phyloP scores from a whole-genome alignment of 1,139 yeast genomes.

The Candida sanyaensis region DNA sequence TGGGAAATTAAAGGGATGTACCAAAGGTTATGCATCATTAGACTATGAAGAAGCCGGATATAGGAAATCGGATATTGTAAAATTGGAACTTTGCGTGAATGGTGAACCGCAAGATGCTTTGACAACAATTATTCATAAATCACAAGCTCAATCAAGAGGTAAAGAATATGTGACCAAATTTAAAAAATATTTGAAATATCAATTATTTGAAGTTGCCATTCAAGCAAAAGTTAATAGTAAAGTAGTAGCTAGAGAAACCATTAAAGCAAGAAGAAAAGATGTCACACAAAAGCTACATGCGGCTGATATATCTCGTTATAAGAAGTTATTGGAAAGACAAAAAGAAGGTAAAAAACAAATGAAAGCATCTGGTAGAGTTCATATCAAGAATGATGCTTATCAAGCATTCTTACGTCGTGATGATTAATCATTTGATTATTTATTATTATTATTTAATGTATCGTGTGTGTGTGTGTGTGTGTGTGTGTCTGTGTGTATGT shows the following conservation, averaged over 20 bases:
- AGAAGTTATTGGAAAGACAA: conserved; percentile 83
- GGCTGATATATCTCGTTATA: conserved; percentile 86
- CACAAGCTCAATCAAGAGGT: conserved; percentile 73
- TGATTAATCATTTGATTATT: conserved; percentile 16
- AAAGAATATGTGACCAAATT: conserved; percentile 81
- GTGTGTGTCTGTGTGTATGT: too few relatives aligned
- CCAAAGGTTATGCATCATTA: conserved; percentile 90
- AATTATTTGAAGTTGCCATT: conserved; percentile 87
- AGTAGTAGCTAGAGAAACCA: conserved; percentile 88
- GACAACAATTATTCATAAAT: conserved; percentile 83
- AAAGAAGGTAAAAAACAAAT: conserved; percentile 90
- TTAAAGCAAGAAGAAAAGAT: conserved; percentile 90
- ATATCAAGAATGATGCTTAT: conserved; percentile 81
- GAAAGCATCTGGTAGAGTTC: conserved; percentile 78
- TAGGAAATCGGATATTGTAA: conserved; percentile 74
- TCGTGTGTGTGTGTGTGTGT: too few relatives aligned
- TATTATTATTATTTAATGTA: neutral
- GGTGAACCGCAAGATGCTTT: conserved; percentile 91
- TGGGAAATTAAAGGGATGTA: conserved; percentile 86
- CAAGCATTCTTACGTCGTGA: conserved; percentile 60
- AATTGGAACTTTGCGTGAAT: conserved; percentile 85
- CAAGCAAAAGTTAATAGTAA: conserved; percentile 88
- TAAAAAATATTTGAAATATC: conserved; percentile 75
- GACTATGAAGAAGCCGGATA: conserved; percentile 96
- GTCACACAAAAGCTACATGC: conserved; percentile 92